Base-by-base conservation (phyloP, 108 stramenopile genomes). In the Schizochytrium sp. region DNA sequence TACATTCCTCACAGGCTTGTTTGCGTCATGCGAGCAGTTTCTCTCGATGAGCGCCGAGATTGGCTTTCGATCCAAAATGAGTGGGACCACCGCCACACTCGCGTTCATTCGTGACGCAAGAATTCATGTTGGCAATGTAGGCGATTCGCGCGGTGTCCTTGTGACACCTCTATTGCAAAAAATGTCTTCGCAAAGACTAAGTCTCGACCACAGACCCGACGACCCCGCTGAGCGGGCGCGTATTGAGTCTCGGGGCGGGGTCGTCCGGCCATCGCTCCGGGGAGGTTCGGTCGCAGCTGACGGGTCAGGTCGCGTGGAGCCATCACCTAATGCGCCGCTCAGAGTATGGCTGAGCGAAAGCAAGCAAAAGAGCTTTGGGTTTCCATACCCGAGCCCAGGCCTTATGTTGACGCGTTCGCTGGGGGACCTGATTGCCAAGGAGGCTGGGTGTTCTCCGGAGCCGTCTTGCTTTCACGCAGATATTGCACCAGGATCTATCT, bases 11-110 rank as follows among this genome's bases (percentile, higher is more conserved):
- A 16, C 6, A 16, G 6, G 10, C 4, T 16, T 83, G 0, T 83
- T 83, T 34, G 12, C 18, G 6, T 12, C 44, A 83, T 83, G 76
- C 76, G 51, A 83, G 45, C 6, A 47, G 6, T 43, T 16, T 53
- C 25, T 83, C 6, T 6, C 51, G 12, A 53, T 14, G 19, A 83
- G 51, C 76, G 51, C n/a, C 45, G 76, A 83, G 5, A 83, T 83
- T 23, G 76, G 76, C 45, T 83, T 83, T 23, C 76, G 76, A 47
- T n/a, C 23, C 45, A 83, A 83, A 34, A 83, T 83, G 76, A 83
- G 76, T 23, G 76, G 76, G 51, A 53, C 76, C n/a, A 83, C 76
- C 51, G 45, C 51, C 12, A 83, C 76, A 3, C 25, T 83, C 19
- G 76, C 76, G 6, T 25, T 83, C 12, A 53, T 83, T 2, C 10